Evolutionary conservation across 805 yeast genomes (phyloP).

Genomic region (Candida nonsorbophila): DNA sequence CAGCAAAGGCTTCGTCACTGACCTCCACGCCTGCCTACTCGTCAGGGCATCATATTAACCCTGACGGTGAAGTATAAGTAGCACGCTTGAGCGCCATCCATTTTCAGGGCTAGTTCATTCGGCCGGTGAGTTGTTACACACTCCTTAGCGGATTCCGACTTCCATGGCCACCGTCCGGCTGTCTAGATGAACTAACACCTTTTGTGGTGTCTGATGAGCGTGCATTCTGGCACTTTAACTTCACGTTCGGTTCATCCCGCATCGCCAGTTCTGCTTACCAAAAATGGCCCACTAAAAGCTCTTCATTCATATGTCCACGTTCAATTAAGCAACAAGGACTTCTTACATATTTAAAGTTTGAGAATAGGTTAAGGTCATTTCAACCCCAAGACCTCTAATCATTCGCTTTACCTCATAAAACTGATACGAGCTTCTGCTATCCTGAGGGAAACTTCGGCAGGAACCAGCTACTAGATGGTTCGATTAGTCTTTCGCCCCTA

Average conservation of each 20-base stretch:
- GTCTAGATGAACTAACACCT: slow-evolving; percentile 40
- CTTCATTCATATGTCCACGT: slow-evolving; percentile 34
- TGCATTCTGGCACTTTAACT: slow-evolving; percentile 20
- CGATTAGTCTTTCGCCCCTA: slow-evolving; percentile 40
- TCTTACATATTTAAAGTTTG: slow-evolving; percentile 39
- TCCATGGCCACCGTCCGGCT: slow-evolving; percentile 52
- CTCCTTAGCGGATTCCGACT: slow-evolving; percentile 54
- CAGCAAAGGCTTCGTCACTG: slow-evolving; percentile 37
- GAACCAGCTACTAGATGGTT: slow-evolving; percentile 34
- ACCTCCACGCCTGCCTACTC: slow-evolving; percentile 41
- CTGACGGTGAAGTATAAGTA: slow-evolving; percentile 37
- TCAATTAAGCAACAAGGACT: slow-evolving; percentile 37
- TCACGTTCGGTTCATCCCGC: slow-evolving; percentile 17
- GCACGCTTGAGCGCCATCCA: slow-evolving; percentile 32
- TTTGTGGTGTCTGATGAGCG: slow-evolving; percentile 35
- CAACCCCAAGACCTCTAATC: slow-evolving; percentile 38
- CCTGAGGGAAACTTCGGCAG: slow-evolving; percentile 39
- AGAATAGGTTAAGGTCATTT: slow-evolving; percentile 35
- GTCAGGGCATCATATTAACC: slow-evolving; percentile 30
- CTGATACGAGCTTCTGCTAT: slow-evolving; percentile 32
- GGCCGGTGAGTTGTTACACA: slow-evolving; percentile 50
- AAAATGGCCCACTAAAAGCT: slow-evolving; percentile 43
- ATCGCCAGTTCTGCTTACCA: slow-evolving; percentile 45
- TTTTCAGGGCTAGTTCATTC: slow-evolving; percentile 42
- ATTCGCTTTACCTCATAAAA: slow-evolving; percentile 38